Percentiles rank a stretch among this genome's conserved stretches.
phyloP scores from a whole-genome alignment of 345 rosid species.

The Punica granatum region DNA sequence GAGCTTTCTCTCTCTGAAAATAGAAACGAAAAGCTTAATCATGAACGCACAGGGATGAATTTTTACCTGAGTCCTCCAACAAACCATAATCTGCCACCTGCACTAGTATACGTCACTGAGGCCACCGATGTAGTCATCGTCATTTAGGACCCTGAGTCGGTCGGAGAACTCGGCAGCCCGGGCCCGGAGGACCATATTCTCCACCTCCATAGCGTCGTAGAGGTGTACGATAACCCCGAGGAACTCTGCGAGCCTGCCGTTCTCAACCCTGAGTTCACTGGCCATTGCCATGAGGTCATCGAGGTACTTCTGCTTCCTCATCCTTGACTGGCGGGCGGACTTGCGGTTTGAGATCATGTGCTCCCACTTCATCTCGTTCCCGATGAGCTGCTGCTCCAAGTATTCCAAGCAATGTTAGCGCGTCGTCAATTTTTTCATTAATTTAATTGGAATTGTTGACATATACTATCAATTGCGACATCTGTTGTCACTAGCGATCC shows the following conservation, averaged over 20 bases:
- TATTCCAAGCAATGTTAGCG: too few relatives aligned
- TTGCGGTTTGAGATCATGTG: constrained; percentile 2
- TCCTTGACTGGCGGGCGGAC: constrained; percentile 23
- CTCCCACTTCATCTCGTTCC: not conserved
- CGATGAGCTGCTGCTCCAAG: constrained; percentile 13
- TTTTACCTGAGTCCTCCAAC: too few relatives aligned
- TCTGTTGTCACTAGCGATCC: too few relatives aligned
- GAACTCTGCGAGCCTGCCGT: constrained; percentile 16
- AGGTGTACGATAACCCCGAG: constrained; percentile 16
- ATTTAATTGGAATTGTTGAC: too few relatives aligned
- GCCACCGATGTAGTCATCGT: too few relatives aligned
- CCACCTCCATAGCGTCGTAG: constrained; percentile 19
- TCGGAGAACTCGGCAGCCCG: constrained; percentile 28
- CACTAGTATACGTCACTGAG: too few relatives aligned
- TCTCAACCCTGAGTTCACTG: not conserved
- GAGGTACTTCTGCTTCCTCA: constrained; percentile 12
- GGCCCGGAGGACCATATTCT: constrained; percentile 32
- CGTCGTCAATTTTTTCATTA: too few relatives aligned
- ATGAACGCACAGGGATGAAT: too few relatives aligned
- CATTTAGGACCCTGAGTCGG: constrained; percentile 27
- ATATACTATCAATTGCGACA: too few relatives aligned
- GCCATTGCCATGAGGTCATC: not conserved
- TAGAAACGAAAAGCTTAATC: too few relatives aligned
- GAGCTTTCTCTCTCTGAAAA: too few relatives aligned
- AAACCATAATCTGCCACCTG: too few relatives aligned